These are phyloP conservation scores for Ophidiomyces ophidiicola DNA, from an alignment of 2,329 filamentous ascomycete genomes.

Conservation along the genomic window DNA sequence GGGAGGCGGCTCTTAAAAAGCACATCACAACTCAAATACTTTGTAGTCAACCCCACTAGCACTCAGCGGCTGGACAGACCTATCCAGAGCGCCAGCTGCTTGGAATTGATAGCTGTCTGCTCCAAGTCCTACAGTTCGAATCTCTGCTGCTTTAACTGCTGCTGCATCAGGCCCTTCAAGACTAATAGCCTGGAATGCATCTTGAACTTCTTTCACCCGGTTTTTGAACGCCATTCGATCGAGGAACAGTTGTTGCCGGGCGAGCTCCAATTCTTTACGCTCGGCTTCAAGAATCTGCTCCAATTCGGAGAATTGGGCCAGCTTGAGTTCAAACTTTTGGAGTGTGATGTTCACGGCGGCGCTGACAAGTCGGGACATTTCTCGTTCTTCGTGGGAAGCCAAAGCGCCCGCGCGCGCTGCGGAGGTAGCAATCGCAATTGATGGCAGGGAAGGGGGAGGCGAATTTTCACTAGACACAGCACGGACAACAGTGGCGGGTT, in stretches of 20 bases:
- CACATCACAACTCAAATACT: slow-evolving; percentile 30
- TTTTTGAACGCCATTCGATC: slow-evolving; percentile 84
- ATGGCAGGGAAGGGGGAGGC: slow-evolving; percentile 34
- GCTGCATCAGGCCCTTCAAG: slow-evolving; percentile 34
- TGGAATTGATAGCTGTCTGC: slow-evolving; percentile 33
- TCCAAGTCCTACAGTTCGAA: slow-evolving; percentile 26
- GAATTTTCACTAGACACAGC: slow-evolving; percentile 38
- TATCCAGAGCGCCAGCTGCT: slow-evolving; percentile 21
- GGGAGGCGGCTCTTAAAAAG: too few species aligned
- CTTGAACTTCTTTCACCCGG: slow-evolving; percentile 71
- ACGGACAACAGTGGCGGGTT: slow-evolving; percentile 25
- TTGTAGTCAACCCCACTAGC: slow-evolving; percentile 33
- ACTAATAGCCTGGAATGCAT: slow-evolving; percentile 44
- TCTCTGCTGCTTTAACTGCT: slow-evolving; percentile 26
- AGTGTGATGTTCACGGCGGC: slow-evolving; percentile 87
- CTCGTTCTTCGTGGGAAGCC: slow-evolving; percentile 89
- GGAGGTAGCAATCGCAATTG: slow-evolving; percentile 68
- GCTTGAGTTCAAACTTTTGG: slow-evolving; percentile 88
- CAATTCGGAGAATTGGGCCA: slow-evolving; percentile 94
- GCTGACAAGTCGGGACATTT: slow-evolving; percentile 87
- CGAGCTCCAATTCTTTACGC: slow-evolving; percentile 80
- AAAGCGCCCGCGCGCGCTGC: slow-evolving; percentile 77
- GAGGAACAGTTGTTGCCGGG: slow-evolving; percentile 83
- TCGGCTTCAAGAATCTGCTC: slow-evolving; percentile 85
- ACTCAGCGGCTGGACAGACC: slow-evolving; percentile 29